These are phyloP conservation scores for Funneliformis geosporum DNA, from an alignment of 192 early-diverging fungal genomes.

Conservation along the genomic window DNA sequence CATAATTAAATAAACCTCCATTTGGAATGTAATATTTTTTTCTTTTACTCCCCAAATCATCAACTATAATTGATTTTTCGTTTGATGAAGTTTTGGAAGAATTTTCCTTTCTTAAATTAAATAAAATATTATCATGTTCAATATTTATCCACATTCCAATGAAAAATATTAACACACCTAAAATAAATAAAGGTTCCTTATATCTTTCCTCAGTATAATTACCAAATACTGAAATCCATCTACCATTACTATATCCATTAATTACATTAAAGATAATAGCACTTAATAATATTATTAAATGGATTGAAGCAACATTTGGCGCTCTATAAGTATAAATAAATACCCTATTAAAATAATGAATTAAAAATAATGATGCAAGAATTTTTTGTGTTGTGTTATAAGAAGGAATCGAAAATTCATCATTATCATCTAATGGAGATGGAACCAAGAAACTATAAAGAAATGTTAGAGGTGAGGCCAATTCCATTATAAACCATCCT, in stretches of 20 bases:
- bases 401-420: not conserved
- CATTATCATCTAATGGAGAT: not conserved
- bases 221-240: slow-evolving; percentile 36
- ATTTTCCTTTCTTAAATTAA: slow-evolving; percentile 31
- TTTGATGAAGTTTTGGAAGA: not conserved
- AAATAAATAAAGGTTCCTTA: slow-evolving; percentile 2
- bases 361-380: slow-evolving; percentile 33
- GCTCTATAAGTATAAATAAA: slow-evolving; percentile 37
- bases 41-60: not conserved
- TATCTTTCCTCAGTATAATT: slow-evolving; percentile 4
- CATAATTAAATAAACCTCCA: slow-evolving; percentile 36
- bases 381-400: slow-evolving; percentile 35
- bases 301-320: slow-evolving; percentile 36
- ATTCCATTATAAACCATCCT: slow-evolving; percentile 45
- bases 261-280: slow-evolving; percentile 36
- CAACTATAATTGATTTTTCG: not conserved
- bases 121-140: slow-evolving; percentile 44
- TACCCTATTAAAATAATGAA: slow-evolving; percentile 42
- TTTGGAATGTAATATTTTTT: slow-evolving; percentile 36
- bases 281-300: slow-evolving; percentile 23
- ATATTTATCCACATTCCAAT: slow-evolving; percentile 41
- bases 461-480: slow-evolving; percentile 36
- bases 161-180: slow-evolving; percentile 31
- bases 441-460: slow-evolving; percentile 12
- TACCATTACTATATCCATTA: slow-evolving; percentile 43